Evolutionary conservation across 2,329 filamentous ascomycete species (phyloP).

Genomic region (Chrysosporium keratinophilum): DNA sequence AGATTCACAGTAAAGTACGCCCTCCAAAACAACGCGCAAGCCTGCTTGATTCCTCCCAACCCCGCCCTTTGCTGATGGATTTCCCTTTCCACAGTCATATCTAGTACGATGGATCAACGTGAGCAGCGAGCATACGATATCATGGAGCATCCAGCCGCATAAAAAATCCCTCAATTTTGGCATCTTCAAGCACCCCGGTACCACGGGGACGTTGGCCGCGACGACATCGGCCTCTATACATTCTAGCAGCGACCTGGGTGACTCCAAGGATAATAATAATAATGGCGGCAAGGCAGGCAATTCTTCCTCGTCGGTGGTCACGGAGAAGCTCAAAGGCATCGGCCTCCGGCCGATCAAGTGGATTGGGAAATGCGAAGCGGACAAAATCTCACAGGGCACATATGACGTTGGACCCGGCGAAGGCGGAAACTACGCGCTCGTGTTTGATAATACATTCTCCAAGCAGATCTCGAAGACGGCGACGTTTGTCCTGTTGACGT

Average conservation of each 20-base stretch:
- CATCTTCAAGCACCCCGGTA: constrained; percentile 91
- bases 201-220: constrained; percentile 40
- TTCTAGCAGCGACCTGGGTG: constrained; percentile 29
- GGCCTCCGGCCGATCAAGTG: constrained; percentile 59
- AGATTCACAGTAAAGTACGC: constrained; percentile 89
- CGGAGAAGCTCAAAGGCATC: constrained; percentile 53
- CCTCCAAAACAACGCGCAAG: background rate
- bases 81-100: constrained; percentile 59
- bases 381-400: constrained; percentile 85
- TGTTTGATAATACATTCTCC: constrained; percentile 98
- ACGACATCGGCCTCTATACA: constrained; percentile 16
- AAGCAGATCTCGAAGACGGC: constrained; percentile 91
- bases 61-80: constrained; percentile 18
- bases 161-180: constrained; percentile 99
- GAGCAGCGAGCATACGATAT: constrained; percentile 79
- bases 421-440: constrained; percentile 87
- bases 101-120: constrained; percentile 96
- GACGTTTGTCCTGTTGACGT: constrained; percentile 88
- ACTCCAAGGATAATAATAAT: constrained; percentile 24
- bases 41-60: background rate
- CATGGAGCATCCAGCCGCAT: constrained; percentile 94
- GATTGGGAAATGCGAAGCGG: constrained; percentile 91
- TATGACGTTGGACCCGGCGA: constrained; percentile 65
- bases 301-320: constrained; percentile 55
- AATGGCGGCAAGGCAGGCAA: constrained; percentile 35